phyloP scores from a whole-genome alignment of 331 rosid genomes.

The Rosa hybrid region DNA sequence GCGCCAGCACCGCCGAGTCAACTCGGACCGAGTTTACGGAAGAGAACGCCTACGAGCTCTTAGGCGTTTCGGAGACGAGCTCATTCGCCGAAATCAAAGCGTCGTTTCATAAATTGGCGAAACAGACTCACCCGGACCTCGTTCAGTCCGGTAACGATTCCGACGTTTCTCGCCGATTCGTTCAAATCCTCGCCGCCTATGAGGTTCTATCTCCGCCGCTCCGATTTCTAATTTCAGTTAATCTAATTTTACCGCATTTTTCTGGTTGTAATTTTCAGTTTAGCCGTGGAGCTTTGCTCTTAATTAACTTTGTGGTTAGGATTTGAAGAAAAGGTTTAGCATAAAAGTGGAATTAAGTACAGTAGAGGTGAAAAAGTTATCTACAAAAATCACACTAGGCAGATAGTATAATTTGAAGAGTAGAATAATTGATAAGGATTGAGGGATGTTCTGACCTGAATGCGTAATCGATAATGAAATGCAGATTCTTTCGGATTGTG shows the following conservation, averaged over 20 bases:
- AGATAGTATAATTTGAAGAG: not conserved
- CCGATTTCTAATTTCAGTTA: not conserved
- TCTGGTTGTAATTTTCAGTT: not conserved
- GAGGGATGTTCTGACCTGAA: conserved; percentile 10
- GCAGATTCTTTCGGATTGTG: conserved; percentile 96
- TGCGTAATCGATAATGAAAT: conserved; percentile 32
- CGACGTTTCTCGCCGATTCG: conserved; percentile 62
- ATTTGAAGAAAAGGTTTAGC: not conserved
- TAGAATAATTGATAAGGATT: not conserved
- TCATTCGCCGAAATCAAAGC: conserved; percentile 81
- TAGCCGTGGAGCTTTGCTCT: not conserved
- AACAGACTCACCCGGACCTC: conserved; percentile 95
- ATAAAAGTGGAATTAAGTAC: not conserved
- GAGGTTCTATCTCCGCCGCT: conserved; percentile 50
- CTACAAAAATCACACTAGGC: not conserved
- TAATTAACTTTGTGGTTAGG: not conserved
- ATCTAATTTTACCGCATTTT: not conserved
- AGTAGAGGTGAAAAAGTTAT: not conserved
- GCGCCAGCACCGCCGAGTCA: conserved; percentile 48
- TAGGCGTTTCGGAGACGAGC: conserved; percentile 74
- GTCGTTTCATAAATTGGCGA: conserved; percentile 89
- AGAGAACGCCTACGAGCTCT: conserved; percentile 76
- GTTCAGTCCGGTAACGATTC: conserved; percentile 53
- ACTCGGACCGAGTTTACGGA: conserved; percentile 43
- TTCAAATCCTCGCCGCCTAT: conserved; percentile 88